Conservation (phyloP, 1,284 basidiomycete genomes). For the Heimioporus punctisporus region DNA sequence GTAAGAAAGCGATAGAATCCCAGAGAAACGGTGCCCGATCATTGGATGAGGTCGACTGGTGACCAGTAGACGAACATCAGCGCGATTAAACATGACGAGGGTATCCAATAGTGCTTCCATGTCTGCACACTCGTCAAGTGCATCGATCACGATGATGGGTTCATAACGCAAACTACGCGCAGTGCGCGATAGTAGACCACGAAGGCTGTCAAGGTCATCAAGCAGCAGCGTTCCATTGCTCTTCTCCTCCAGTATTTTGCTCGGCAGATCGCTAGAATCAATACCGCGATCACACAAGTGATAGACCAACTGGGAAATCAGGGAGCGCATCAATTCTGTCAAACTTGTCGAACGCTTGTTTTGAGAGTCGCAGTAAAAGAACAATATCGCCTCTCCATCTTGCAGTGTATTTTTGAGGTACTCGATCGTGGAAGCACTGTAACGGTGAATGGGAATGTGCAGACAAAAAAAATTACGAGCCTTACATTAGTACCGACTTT, state of each 20-base stretch:
- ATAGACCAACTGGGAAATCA: background rate
- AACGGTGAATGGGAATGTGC: background rate
- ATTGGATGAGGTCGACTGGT: background rate
- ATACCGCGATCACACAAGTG: background rate
- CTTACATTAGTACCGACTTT: slow-evolving; percentile 6
- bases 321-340: background rate
- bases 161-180: background rate
- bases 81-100: background rate
- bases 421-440: slow-evolving; percentile 4
- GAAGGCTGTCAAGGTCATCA: background rate
- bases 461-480: too few species aligned
- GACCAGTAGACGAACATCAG: slow-evolving; percentile 1
- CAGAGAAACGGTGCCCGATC: background rate
- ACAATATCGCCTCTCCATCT: background rate
- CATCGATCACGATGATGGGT: slow-evolving; percentile 4
- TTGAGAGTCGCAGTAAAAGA: slow-evolving; percentile 7
- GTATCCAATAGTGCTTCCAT: background rate
- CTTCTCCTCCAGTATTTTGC: slow-evolving; percentile 4
- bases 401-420: background rate
- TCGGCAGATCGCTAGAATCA: background rate
- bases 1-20: slow-evolving; percentile 2
- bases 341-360: background rate
- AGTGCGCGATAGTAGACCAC: background rate
- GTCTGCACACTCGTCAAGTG: slow-evolving; percentile 4
- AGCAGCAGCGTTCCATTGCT: background rate